Evolutionary conservation across 2,329 filamentous ascomycete species (phyloP), one percentile per base, ranked within the genome.

Genomic region (Hypoxylon sp.): DNA sequence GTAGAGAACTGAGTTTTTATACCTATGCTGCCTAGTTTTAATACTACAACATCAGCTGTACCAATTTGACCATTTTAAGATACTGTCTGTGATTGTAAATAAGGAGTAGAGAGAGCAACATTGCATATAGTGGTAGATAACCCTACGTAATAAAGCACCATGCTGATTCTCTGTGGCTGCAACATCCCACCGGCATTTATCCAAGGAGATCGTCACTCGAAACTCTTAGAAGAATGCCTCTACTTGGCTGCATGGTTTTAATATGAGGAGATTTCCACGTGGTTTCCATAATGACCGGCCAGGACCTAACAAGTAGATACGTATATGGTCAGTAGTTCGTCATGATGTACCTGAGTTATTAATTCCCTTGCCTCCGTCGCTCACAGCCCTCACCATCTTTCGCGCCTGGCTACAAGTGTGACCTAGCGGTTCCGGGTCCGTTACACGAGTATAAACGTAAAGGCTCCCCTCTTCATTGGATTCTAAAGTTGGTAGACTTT

Each of bases 151-250:
- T 37, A 31, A 59, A 51, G 24, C 6, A 8, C 27, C n/a, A 31
- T 19, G 32, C 32, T 44, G 17, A 32, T 21, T n/a, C 7, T 56
- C 8, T 15, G 31, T 19, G 24, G 6, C 51, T 51, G 10, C 15
- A 35, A 52, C n/a, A 54, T 46, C 11, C 31, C 5, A 27, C n/a
- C 39, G 47, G 17, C 11, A 57, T 58, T 57, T 58, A 58, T 35
- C 53, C 53, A 31, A 19, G 46, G 19, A 8, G 61, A 53, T 64
- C 61, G 37, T 53, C 61, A 29, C 37, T 47, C 60, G 21, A 35
- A 15, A 31, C 6, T 11, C 11, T 15, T 37, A 13, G 8, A 21
- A 6, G 8, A 29, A 31, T 4, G 27, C 3, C 47, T 3, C 21
- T 37, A 21, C 37, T 17, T 42, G 19, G 24, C 11, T 42, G 17